Percentiles rank a stretch among this genome's conserved stretches.
Evolutionary conservation across 257 asterid species (phyloP).

Genomic region (Buddleja alternifolia): DNA sequence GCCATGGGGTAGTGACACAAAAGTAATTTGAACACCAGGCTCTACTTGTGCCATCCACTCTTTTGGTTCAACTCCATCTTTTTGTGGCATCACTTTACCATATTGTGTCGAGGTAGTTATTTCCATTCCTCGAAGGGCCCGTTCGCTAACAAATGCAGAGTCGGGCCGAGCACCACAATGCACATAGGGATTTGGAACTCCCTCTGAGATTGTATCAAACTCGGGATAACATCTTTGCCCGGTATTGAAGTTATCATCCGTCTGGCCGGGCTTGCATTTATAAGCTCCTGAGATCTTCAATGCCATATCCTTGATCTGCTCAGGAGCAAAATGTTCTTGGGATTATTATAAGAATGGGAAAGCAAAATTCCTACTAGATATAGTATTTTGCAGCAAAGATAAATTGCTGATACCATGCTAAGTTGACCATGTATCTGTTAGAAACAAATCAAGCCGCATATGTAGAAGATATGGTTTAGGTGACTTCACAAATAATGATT

Average conservation of each 20-base stretch:
- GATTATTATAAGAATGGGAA: slow-evolving; percentile 4
- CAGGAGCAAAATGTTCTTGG: not conserved
- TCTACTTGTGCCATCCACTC: slow-evolving; percentile 95
- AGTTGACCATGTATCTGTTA: no score
- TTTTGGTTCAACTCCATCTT: slow-evolving; percentile 63
- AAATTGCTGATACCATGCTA: no score
- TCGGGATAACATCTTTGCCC: slow-evolving; percentile 66
- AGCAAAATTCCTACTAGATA: not conserved
- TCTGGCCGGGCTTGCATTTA: slow-evolving; percentile 83
- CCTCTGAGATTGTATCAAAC: slow-evolving; percentile 68
- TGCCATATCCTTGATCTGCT: slow-evolving; percentile 93
- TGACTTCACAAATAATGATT: no score
- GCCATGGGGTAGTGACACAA: slow-evolving; percentile 75
- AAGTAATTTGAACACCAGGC: slow-evolving; percentile 93
- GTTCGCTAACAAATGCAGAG: slow-evolving; percentile 37
- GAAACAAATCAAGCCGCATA: no score
- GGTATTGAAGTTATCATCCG: slow-evolving; percentile 52
- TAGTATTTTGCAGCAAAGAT: no score
- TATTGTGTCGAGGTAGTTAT: no score
- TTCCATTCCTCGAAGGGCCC: slow-evolving; percentile 46
- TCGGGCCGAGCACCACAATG: slow-evolving; percentile 38
- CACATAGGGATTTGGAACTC: slow-evolving; percentile 56
- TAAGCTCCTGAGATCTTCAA: slow-evolving; percentile 75
- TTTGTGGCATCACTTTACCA: slow-evolving; percentile 51
- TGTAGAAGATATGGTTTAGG: no score